Conservation (phyloP, 768 basidiomycete genomes). For the Russula brevipes region DNA sequence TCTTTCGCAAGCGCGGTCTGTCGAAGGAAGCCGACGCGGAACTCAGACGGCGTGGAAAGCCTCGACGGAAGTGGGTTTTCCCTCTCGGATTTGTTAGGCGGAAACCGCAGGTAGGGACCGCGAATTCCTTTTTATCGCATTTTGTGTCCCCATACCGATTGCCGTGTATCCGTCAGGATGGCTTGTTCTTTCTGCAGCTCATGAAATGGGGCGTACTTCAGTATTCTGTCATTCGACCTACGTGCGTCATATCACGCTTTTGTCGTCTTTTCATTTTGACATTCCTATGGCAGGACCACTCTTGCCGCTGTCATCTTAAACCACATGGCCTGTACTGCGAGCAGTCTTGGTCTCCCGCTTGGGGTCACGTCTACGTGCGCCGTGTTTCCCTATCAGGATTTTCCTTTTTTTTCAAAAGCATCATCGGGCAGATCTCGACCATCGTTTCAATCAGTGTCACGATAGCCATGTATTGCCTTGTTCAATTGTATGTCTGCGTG, state of each 20-base stretch:
- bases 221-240: conserved; percentile 61
- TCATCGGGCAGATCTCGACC: conserved; percentile 43
- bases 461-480: conserved; percentile 70
- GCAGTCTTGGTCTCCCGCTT: conserved; percentile 59
- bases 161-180: conserved; percentile 39
- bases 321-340: conserved; percentile 67
- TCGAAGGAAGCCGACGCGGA: conserved; percentile 50
- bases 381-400: background rate
- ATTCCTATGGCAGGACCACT: conserved; percentile 41
- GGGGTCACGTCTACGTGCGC: conserved; percentile 64
- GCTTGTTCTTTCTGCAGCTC: conserved; percentile 62
- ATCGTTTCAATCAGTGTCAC: conserved; percentile 68
- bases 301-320: conserved; percentile 58
- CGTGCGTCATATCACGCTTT: conserved; percentile 34
- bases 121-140: background rate
- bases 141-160: conserved; percentile 9
- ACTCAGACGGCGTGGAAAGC: conserved; percentile 40
- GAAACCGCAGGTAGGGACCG: conserved; percentile 49
- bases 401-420: background rate
- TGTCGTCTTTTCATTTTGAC: background rate
- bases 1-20: conserved; percentile 55
- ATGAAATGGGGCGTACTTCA: conserved; percentile 78
- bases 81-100: conserved; percentile 58
- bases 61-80: conserved; percentile 59
- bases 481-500: conserved; percentile 64